Conservation (phyloP, 805 yeast species). For the Pichia gijzeniarum region DNA sequence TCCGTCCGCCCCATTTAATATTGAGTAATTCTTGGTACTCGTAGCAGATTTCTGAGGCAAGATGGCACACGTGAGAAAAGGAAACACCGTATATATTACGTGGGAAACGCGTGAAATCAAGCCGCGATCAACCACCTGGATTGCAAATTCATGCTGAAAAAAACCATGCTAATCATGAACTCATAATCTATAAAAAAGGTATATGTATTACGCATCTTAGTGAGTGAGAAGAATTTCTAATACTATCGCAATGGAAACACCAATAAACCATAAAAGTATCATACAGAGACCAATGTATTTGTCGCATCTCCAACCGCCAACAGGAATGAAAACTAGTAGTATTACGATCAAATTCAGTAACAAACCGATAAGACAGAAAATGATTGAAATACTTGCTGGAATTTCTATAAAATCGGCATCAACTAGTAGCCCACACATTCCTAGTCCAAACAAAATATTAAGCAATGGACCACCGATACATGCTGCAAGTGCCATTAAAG, state of each 20-base stretch:
- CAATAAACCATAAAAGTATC: constrained; percentile 37
- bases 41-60: too few species aligned
- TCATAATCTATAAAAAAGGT: too few species aligned
- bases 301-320: constrained; percentile 37
- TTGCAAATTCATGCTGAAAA: too few species aligned
- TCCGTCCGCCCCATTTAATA: constrained; percentile 10
- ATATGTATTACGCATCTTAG: neutral
- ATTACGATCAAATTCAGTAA: constrained; percentile 32
- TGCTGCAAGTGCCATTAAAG: constrained; percentile 90
- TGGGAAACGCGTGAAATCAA: too few species aligned
- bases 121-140: too few species aligned
- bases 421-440: constrained; percentile 59
- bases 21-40: too few species aligned
- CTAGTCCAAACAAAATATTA: constrained; percentile 72
- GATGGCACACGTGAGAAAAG: too few species aligned
- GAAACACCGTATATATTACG: too few species aligned
- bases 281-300: constrained; percentile 33
- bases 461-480: constrained; percentile 91
- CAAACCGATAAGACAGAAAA: constrained; percentile 38
- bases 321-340: constrained; percentile 34
- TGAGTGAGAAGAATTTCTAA: constrained; percentile 19
- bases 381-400: constrained; percentile 32
- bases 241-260: constrained; percentile 30
- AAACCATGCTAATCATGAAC: too few species aligned
- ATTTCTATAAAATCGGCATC: constrained; percentile 23